Evolutionary conservation across 805 yeast species (phyloP).

Genomic region (Spathaspora passalidarum): DNA sequence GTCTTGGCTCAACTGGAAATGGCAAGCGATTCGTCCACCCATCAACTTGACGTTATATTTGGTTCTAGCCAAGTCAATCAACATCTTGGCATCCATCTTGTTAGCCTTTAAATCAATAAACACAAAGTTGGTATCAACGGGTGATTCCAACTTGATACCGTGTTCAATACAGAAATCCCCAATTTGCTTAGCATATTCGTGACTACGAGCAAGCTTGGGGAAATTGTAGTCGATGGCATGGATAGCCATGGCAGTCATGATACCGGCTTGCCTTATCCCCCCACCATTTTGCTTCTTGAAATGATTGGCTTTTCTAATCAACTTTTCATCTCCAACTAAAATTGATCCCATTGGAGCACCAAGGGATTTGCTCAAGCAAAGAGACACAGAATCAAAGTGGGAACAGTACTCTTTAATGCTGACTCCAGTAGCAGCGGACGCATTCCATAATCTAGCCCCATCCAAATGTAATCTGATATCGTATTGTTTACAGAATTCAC

Average conservation of each 20-base stretch:
- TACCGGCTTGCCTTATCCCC: constrained; percentile 42
- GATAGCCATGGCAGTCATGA: constrained; percentile 39
- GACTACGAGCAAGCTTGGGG: constrained; percentile 28
- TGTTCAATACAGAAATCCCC: constrained; percentile 27
- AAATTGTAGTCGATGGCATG: constrained; percentile 40
- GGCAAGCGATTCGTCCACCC: constrained; percentile 48
- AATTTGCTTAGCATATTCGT: constrained; percentile 32
- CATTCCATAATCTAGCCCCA: constrained; percentile 46
- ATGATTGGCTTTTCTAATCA: constrained; percentile 41
- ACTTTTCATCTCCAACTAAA: constrained; percentile 29
- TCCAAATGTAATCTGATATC: constrained; percentile 38
- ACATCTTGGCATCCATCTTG: constrained; percentile 25
- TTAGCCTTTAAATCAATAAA: constrained; percentile 33
- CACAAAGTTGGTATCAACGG: constrained; percentile 41
- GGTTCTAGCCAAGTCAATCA: constrained; percentile 35
- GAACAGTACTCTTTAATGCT: constrained; percentile 37
- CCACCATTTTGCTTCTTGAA: constrained; percentile 45
- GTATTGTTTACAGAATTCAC: constrained; percentile 30
- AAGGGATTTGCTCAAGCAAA: constrained; percentile 40
- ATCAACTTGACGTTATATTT: constrained; percentile 62
- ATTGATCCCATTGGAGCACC: constrained; percentile 46
- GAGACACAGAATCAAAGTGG: constrained; percentile 40
- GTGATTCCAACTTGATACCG: constrained; percentile 31
- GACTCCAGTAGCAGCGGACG: constrained; percentile 38
- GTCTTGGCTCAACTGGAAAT: constrained; percentile 31